phyloP scores from a whole-genome alignment of 257 asterid species.

The Salvia hispanica region DNA sequence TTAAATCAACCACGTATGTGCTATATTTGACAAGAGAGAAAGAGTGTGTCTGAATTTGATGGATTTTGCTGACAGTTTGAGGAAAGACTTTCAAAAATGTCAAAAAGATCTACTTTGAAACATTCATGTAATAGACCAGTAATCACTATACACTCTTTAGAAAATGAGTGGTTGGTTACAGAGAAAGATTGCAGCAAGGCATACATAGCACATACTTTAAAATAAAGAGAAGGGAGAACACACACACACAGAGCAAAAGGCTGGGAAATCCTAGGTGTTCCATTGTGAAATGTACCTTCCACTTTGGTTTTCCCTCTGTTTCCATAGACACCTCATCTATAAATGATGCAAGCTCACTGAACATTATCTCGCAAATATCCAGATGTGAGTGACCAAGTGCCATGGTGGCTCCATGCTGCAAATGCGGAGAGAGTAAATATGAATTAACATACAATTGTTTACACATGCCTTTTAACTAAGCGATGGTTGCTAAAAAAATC shows the following conservation, averaged over 20 bases:
- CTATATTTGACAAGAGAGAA: slow-evolving; percentile 15
- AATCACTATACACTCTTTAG: slow-evolving; percentile 24
- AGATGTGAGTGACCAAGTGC: slow-evolving; percentile 99
- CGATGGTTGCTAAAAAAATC: too few relatives aligned
- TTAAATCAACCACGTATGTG: slow-evolving; percentile 8
- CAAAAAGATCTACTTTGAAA: not conserved
- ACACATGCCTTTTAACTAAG: too few relatives aligned
- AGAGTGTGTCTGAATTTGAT: slow-evolving; percentile 18
- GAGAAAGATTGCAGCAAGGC: slow-evolving; percentile 10
- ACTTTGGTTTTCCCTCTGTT: slow-evolving; percentile 95
- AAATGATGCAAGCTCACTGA: slow-evolving; percentile 94
- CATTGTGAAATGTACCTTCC: slow-evolving; percentile 70
- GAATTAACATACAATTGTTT: slow-evolving; percentile 24
- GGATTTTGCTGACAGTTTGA: not conserved
- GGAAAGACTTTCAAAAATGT: slow-evolving; percentile 5
- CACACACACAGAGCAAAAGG: slow-evolving; percentile 18
- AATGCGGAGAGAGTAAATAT: slow-evolving; percentile 22
- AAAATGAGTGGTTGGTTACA: slow-evolving; percentile 10
- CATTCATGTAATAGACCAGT: slow-evolving; percentile 15
- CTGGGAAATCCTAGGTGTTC: slow-evolving; percentile 9
- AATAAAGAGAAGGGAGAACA: slow-evolving; percentile 18
- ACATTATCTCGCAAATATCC: slow-evolving; percentile 95
- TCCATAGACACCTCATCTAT: slow-evolving; percentile 90
- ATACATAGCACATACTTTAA: slow-evolving; percentile 23
- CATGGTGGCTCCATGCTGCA: slow-evolving; percentile 97